A percentile compares a stretch with the other conserved stretches of the same genome.
Conservation (phyloP, 495 filamentous ascomycete genomes). For the Penicillium maclennaniae region DNA sequence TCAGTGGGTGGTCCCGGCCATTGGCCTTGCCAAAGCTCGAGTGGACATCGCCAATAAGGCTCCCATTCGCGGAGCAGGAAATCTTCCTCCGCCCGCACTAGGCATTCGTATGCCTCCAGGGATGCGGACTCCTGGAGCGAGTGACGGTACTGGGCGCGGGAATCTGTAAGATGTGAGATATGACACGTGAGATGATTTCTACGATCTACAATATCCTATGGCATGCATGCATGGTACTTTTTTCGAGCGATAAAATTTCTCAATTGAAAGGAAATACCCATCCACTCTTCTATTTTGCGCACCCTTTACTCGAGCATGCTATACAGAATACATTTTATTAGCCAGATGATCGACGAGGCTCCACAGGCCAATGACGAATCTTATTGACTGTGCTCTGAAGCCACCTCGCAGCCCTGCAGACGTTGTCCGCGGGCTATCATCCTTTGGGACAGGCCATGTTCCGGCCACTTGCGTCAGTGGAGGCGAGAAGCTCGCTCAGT, state of each 20-base stretch:
- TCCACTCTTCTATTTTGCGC: not conserved
- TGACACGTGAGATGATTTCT: not conserved
- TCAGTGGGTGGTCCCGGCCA: constrained; percentile 86
- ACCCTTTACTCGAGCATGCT: not conserved
- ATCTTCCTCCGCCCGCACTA: constrained; percentile 19
- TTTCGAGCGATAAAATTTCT: constrained; percentile 17
- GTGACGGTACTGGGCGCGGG: constrained; percentile 26
- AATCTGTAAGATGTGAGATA: constrained; percentile 24
- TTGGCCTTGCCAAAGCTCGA: constrained; percentile 74
- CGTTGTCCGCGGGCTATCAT: not conserved
- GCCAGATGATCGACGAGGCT: constrained; percentile 8
- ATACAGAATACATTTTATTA: constrained; percentile 3
- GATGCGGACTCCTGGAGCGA: constrained; percentile 28
- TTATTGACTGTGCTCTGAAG: constrained; percentile 8
- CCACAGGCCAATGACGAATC: constrained; percentile 2
- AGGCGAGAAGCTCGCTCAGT: constrained; percentile 3
- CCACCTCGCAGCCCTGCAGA: not conserved
- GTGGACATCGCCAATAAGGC: constrained; percentile 58
- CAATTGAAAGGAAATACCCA: not conserved
- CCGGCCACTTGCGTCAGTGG: constrained; percentile 21
- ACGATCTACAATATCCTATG: not conserved
- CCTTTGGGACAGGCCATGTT: not conserved
- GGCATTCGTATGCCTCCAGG: constrained; percentile 42
- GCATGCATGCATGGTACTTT: constrained; percentile 12
- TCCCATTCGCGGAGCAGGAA: constrained; percentile 16